These are phyloP conservation scores for Triticum urartu DNA, from an alignment of 176 grass and related monocot genomes.

Conservation along the genomic window DNA sequence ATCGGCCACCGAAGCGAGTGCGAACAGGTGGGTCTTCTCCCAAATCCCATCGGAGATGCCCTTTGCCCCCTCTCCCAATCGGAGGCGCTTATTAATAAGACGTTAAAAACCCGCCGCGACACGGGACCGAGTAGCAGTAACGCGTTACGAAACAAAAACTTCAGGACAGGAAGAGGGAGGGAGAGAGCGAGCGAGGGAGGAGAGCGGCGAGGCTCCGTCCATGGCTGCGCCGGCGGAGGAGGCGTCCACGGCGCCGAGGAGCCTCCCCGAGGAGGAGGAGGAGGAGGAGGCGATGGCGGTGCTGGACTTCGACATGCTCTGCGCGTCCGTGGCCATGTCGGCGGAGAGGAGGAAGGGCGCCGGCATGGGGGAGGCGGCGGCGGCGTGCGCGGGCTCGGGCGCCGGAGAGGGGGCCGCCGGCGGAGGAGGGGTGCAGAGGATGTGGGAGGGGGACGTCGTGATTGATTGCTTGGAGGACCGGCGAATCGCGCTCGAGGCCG, in stretches of 20 bases:
- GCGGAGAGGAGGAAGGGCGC: constrained; percentile 44
- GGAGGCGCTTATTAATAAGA: constrained; percentile 35
- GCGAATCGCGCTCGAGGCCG: constrained; percentile 79
- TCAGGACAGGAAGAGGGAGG: not conserved
- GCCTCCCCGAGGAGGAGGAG: constrained; percentile 3
- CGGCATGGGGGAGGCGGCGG: not conserved
- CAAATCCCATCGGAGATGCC: not conserved
- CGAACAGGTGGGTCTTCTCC: not conserved
- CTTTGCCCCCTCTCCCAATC: constrained; percentile 3
- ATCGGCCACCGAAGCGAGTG: too few species aligned
- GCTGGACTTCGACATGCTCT: constrained; percentile 98
- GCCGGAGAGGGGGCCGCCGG: not conserved
- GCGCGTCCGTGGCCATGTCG: constrained; percentile 79
- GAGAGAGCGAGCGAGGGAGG: not conserved
- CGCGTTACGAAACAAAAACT: not conserved
- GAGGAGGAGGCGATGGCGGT: constrained; percentile 43
- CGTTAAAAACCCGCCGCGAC: constrained; percentile 39
- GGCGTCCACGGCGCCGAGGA: constrained; percentile 20
- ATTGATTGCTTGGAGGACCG: constrained; percentile 89
- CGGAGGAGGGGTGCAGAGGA: constrained; percentile 70
- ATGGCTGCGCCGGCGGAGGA: not conserved
- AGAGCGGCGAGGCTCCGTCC: not conserved
- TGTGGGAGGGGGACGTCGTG: constrained; percentile 95
- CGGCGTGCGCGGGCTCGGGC: not conserved
- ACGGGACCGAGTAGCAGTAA: not conserved